Base-by-base conservation (phyloP, 179 eudicot species). In the Nepenthes alata region DNA sequence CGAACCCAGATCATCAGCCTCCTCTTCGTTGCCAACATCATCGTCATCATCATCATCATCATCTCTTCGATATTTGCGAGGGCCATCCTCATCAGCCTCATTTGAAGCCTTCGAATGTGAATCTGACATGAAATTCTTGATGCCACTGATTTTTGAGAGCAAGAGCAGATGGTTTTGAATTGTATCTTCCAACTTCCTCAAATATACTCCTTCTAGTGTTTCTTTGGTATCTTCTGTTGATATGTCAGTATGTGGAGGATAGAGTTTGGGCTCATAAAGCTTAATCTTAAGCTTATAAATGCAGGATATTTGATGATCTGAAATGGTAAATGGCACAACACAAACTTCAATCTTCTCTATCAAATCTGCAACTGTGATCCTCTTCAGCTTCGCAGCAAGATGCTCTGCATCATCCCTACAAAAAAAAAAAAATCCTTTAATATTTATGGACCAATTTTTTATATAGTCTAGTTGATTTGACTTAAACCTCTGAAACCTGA, bases 281-380 rank as follows among this genome's bases (percentile, higher is more conserved):
- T 81, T 87, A 37, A 94, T 68, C 57, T 52, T 75, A 58, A 94
- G 91, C 83, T 87, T 90, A 65, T 91, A 91, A 34, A 85, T 56
- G 69, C 84, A 75, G 65, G 70, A 62, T 16, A 77, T 65, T 53
- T 70, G 47, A 14, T 74, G 14, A 9, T 72, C 51, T 14, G 68
- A 35, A 61, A 78, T 57, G n/a, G 75, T 67, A 59, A 70, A 76
- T 7, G 91, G 95, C 68, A 78, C 67, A 44, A 85, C 71, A 50
- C 74, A 59, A 37, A 90, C 95, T 74, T 87, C 95, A 69, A 94
- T 80, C 48, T 79, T 77, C 78, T 91, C 91, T 53, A 84, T 76
- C 62, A 91, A 55, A 62, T 91, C 95, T 15, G 99, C 96, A 59
- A 91, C 80, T 5, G 83, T 78, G 54, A 91, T 71, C 79, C 78